Evolutionary conservation across 225 moss, liverwort and hornwort genomes (phyloP), one percentile per base, ranked within the genome.

Genomic region (Climacium dendroides): DNA sequence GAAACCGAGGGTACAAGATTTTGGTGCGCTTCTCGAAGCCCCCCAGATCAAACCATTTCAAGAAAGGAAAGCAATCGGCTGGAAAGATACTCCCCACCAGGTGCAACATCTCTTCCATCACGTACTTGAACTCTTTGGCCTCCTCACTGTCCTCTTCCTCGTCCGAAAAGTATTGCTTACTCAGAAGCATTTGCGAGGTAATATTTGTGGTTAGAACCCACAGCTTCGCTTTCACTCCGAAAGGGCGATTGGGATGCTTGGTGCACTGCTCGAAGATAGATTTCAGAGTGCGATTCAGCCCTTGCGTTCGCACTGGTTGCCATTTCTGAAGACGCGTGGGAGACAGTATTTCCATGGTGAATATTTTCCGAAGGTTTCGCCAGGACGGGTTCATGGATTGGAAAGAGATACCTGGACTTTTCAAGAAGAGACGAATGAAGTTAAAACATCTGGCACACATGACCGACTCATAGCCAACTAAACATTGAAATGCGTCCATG

Each of bases 21-120:
- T 83, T 90, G 4, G 92, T 89, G 60, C 89, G 90, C 72, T 84
- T 90, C 81, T 92, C 88, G 25, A 87, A 89, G 32, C 92, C 90
- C 30, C 89, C 92, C 16, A 92, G 59, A 79, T 92, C 92, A 35
- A 92, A 92, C 74, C 81, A 81, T 47, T 75, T 90, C 60, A 92
- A 79, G 73, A 92, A 90, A 30, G 92, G 88, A 32, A 92, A 26
- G 59, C 89, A 89, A 47, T 92, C 90, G n/a, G 85, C 92, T 18
- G 90, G 92, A 26, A 92, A 87, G 85, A 90, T 85, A 61, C 88
- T 92, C 67, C 90, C 90, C 47, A 85, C 58, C 54, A 92, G 74
- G 24, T 59, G 28, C 59, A 90, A 48, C 89, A 90, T 85, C 62
- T 90, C 90, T 16, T 86, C 85, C 92, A 92, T 89, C 41, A 92